Conservation (phyloP, 2,329 filamentous ascomycete genomes). For the Ascochyta fabae region DNA sequence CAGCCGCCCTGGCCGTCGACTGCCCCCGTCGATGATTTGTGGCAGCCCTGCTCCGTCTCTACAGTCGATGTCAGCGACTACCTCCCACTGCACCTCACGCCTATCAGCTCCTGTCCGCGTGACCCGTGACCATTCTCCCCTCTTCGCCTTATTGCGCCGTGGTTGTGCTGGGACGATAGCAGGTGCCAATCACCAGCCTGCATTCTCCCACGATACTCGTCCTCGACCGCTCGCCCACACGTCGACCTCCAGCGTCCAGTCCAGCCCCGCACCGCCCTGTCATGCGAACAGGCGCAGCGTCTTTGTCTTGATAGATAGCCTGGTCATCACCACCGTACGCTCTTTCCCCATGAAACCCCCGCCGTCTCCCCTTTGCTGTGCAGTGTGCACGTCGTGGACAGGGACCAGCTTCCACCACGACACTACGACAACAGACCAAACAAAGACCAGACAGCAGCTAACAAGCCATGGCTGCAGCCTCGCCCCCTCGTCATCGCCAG, state of each 20-base stretch:
- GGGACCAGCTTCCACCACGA: neutral
- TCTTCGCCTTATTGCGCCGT: neutral
- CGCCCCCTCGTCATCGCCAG: slow-evolving; percentile 32
- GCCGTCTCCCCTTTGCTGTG: neutral
- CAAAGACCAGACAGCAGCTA: slow-evolving; percentile 26
- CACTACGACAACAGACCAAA: no score
- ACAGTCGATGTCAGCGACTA: neutral
- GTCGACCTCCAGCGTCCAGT: slow-evolving; percentile 1
- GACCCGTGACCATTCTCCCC: neutral
- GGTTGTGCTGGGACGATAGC: slow-evolving; percentile 27
- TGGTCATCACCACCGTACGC: slow-evolving; percentile 29
- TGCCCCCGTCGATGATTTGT: no score
- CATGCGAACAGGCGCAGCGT: slow-evolving; percentile 33
- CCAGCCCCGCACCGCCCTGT: slow-evolving; percentile 27
- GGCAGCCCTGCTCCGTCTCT: neutral
- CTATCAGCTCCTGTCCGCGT: slow-evolving; percentile 6
- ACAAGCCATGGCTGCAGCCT: slow-evolving; percentile 41
- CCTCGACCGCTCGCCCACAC: slow-evolving; percentile 11
- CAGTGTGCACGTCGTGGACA: neutral
- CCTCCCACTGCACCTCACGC: neutral
- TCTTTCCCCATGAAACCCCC: slow-evolving; percentile 16
- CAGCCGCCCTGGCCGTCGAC: no score
- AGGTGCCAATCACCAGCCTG: slow-evolving; percentile 40
- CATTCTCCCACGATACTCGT: slow-evolving; percentile 36
- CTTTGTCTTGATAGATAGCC: slow-evolving; percentile 20